A percentile compares a stretch with the other conserved stretches of the same genome.
Conservation (phyloP, 1,284 basidiomycete genomes). For the Sanghuangporus baumii region DNA sequence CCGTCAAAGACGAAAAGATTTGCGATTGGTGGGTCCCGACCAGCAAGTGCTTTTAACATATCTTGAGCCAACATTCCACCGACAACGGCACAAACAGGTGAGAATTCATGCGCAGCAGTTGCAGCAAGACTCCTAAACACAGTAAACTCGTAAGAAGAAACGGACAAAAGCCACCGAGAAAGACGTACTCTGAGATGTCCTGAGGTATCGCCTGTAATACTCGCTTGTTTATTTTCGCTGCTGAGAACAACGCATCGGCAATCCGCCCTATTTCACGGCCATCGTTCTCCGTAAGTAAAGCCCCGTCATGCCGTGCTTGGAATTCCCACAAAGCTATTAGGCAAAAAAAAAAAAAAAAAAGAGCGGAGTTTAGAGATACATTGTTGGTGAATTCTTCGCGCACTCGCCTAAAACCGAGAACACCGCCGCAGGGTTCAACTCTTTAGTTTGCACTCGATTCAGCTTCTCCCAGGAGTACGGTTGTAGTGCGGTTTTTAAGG, state of each 20-base stretch:
- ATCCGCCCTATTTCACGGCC: conserved; percentile 55
- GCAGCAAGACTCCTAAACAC: conserved; percentile 49
- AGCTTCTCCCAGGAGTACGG: conserved; percentile 62
- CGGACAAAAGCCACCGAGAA: not conserved
- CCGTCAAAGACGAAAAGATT: conserved; percentile 93
- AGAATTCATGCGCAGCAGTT: conserved; percentile 81
- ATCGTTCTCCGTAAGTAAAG: conserved; percentile 48
- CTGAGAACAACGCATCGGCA: conserved; percentile 52
- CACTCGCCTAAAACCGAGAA: conserved; percentile 69
- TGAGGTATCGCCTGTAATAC: conserved; percentile 49
- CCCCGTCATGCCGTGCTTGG: conserved; percentile 51
- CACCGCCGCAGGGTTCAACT: conserved; percentile 66
- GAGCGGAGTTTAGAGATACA: conserved; percentile 15
- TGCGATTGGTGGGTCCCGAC: conserved; percentile 85
- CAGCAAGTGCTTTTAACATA: conserved; percentile 86
- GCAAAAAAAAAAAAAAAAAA: too few species aligned
- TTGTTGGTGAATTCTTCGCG: conserved; percentile 1
- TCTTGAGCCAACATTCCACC: conserved; percentile 95
- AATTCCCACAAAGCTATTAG: conserved; percentile 79
- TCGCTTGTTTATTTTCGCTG: conserved; percentile 68
- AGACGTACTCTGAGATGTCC: conserved; percentile 54
- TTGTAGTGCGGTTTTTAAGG: conserved; percentile 61
- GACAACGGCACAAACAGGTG: conserved; percentile 86
- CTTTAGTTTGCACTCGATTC: conserved; percentile 70
- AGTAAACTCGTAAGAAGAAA: conserved; percentile 1